Percentiles rank a stretch among this genome's conserved stretches.
Evolutionary conservation across 2,329 filamentous ascomycete species (phyloP).

Genomic region (Botrytis medusae): DNA sequence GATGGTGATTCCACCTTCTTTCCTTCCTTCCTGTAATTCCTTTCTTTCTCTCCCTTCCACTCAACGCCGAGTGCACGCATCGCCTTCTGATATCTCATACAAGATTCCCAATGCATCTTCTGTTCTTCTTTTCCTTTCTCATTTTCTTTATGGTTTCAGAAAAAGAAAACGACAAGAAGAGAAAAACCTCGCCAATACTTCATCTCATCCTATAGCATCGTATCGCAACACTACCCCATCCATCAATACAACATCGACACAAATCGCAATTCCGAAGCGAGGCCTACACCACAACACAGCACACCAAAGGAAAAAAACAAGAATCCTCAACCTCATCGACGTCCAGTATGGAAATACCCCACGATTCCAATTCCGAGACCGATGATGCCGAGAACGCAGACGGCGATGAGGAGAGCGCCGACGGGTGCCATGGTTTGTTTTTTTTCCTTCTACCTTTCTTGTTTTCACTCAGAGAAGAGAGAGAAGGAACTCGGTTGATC

Average conservation of each 20-base stretch:
- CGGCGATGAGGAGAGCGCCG: not conserved
- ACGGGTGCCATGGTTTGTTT: not conserved
- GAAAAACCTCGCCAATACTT: no score
- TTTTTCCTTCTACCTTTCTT: not conserved
- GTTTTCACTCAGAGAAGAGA: no score
- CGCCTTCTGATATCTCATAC: not conserved
- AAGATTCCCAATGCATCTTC: not conserved
- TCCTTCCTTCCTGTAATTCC: no score
- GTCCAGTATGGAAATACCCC: not conserved
- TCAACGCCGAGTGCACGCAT: not conserved
- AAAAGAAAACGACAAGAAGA: no score
- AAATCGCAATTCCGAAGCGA: no score
- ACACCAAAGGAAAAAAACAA: not conserved
- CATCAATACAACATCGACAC: not conserved
- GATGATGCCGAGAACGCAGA: not conserved
- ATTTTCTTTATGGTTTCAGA: no score
- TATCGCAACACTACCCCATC: no score
- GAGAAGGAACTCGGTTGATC: not conserved
- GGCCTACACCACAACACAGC: not conserved
- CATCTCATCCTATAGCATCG: no score
- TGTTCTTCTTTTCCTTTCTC: not conserved
- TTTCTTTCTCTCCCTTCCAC: not conserved
- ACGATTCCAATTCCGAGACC: not conserved
- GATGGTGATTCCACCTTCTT: no score
- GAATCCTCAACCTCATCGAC: not conserved